A percentile compares a stretch with the other conserved stretches of the same genome.
phyloP scores from a whole-genome alignment of 1,139 yeast species.

The Yamadazyma aaseri region DNA sequence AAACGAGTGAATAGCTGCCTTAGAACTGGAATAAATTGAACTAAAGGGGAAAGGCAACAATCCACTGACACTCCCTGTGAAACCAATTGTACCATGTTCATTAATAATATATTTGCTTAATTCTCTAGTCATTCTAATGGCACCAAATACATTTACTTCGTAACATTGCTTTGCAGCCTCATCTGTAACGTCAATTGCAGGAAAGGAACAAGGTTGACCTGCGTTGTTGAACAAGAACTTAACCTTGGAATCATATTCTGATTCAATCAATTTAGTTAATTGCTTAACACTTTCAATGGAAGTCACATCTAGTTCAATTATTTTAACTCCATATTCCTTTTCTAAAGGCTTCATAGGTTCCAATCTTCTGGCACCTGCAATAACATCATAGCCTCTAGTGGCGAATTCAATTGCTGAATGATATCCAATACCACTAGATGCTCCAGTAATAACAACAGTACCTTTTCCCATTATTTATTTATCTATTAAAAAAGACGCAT shows the following conservation, averaged over 20 bases:
- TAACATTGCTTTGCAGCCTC: conserved; percentile 54
- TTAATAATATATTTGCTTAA: conserved; percentile 57
- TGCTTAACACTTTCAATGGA: conserved; percentile 46
- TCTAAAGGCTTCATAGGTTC: conserved; percentile 59
- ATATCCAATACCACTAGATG: conserved; percentile 79
- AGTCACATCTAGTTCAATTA: conserved; percentile 42
- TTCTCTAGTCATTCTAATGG: conserved; percentile 62
- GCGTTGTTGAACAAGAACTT: conserved; percentile 67
- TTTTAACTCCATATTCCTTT: conserved; percentile 32
- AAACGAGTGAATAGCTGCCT: conserved; percentile 76
- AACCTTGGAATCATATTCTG: conserved; percentile 40
- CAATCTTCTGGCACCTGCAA: conserved; percentile 64
- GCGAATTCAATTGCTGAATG: conserved; percentile 67
- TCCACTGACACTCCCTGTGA: conserved; percentile 76
- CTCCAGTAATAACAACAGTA: conserved; percentile 68
- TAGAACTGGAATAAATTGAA: conserved; percentile 64
- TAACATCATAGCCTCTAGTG: conserved; percentile 58
- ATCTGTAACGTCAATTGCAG: conserved; percentile 67
- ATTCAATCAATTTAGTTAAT: conserved; percentile 40
- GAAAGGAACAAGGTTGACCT: conserved; percentile 63
- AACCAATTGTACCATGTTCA: conserved; percentile 69
- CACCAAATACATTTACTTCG: conserved; percentile 70
- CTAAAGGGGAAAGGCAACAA: conserved; percentile 70
- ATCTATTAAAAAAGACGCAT: too few species aligned
- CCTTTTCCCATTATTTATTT: conserved; percentile 3